Conservation (phyloP, 2,329 filamentous ascomycete species). For the Xylaria sp. region DNA sequence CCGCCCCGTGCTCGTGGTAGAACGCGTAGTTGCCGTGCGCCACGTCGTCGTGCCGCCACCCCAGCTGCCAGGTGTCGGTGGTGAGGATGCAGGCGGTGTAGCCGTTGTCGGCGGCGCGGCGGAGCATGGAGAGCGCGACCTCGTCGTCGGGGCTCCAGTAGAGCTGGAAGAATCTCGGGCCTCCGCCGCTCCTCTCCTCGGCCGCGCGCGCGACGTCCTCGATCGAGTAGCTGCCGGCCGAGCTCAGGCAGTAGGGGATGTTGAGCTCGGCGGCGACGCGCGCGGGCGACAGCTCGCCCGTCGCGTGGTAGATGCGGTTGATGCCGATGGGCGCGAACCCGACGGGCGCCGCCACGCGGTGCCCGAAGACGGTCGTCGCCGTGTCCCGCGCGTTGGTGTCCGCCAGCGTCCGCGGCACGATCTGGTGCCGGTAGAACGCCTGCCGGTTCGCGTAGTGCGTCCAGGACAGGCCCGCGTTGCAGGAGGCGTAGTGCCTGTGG, state of each 20-base stretch:
- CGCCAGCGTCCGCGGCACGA: conserved; percentile 63
- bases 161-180: conserved; percentile 60
- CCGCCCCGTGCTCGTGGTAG: conserved; percentile 60
- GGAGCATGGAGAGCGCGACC: conserved; percentile 57
- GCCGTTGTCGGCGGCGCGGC: conserved; percentile 55
- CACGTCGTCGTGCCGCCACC: conserved; percentile 62
- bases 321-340: conserved; percentile 69
- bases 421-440: conserved; percentile 65
- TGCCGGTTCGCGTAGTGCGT: conserved; percentile 61
- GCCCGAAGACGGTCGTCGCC: conserved; percentile 60
- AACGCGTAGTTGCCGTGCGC: conserved; percentile 63
- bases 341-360: conserved; percentile 61
- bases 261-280: conserved; percentile 61
- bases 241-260: conserved; percentile 61
- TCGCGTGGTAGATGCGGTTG: conserved; percentile 65
- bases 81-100: conserved; percentile 63
- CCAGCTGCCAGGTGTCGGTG: conserved; percentile 66
- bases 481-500: conserved; percentile 55
- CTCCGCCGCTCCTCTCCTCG: conserved; percentile 47
- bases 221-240: conserved; percentile 58
- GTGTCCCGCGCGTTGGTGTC: conserved; percentile 64
- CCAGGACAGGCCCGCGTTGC: conserved; percentile 57
- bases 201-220: conserved; percentile 62
- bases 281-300: conserved; percentile 61
- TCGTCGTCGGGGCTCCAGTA: conserved; percentile 67